Conservation (phyloP, 495 filamentous ascomycete species). For the Hypomontagnella submonticulosa region DNA sequence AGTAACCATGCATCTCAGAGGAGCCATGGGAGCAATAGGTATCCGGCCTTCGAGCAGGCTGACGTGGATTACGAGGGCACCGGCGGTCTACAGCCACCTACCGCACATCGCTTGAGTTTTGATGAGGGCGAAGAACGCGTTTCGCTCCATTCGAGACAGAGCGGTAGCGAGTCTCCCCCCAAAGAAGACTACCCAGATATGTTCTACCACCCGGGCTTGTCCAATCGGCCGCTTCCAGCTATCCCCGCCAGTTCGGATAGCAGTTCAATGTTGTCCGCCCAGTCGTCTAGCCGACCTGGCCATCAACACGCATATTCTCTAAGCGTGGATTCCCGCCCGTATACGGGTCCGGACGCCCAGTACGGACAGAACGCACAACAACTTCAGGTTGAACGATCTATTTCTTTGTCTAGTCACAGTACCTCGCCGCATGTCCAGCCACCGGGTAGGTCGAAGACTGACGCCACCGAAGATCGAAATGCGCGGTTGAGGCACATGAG, state of each 20-base stretch:
- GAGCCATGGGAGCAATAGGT: constrained; percentile 50
- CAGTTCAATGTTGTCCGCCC: constrained; percentile 52
- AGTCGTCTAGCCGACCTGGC: constrained; percentile 46
- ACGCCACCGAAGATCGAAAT: constrained; percentile 76
- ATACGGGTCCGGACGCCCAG: constrained; percentile 50
- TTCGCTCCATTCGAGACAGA: constrained; percentile 61
- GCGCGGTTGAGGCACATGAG: constrained; percentile 68
- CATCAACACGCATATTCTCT: constrained; percentile 55
- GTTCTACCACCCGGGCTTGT: constrained; percentile 90
- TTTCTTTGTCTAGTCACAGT: constrained; percentile 82
- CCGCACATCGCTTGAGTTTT: constrained; percentile 79
- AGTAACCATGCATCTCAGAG: constrained; percentile 52
- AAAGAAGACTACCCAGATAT: constrained; percentile 83
- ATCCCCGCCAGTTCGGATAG: constrained; percentile 68
- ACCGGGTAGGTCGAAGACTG: constrained; percentile 91
- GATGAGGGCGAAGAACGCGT: constrained; percentile 90
- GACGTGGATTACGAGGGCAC: constrained; percentile 81
- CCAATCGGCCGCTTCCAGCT: constrained; percentile 79
- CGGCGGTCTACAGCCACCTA: constrained; percentile 82
- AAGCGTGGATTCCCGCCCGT: constrained; percentile 53
- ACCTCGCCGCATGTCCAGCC: constrained; percentile 82
- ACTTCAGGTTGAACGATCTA: constrained; percentile 80
- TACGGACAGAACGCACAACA: constrained; percentile 52
- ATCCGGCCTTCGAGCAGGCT: constrained; percentile 53
- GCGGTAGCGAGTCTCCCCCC: constrained; percentile 64